Base-by-base conservation (phyloP, 2,329 filamentous ascomycete species). In the Talaromyces sp. region DNA sequence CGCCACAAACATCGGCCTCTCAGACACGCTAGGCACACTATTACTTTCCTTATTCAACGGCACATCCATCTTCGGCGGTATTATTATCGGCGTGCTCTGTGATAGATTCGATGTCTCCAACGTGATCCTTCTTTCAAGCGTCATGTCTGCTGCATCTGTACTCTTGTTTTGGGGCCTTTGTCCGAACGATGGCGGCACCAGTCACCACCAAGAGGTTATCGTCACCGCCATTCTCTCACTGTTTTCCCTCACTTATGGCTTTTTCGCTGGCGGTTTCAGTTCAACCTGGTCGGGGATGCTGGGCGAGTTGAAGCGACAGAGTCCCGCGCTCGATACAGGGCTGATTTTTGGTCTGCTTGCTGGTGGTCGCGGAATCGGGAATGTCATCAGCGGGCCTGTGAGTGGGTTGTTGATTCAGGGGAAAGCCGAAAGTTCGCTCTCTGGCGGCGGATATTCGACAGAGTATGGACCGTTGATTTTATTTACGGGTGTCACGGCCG, bases 261-360 rank as follows among this genome's bases (percentile, higher is more conserved):
- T 89, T 64, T 89, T 88, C 58, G 86, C 86, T 0, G 84, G 86
- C 0, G 82, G 84, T 0, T 89, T 86, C 68, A 84, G 83, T 2
- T 82, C 83, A 0, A 83, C 85, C 0, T 89, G 86, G 86, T 79
- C 80, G 14, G 80, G 80, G 1, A 67, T 82, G 26, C 75, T 84
- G 51, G 53, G 51, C 3, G 52, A 56, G 17, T 13, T 58, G 26
- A 53, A 50, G 11, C 14, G 35, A 14, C 38, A 41, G 17, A 32
- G 50, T n/a, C 57, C 51, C 13, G 51, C 43, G n/a, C 17, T 50
- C 11, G 60, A 62, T n/a, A 58, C 53, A 6, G 60, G 60, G 5
- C 31, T 56, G 11, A 56, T 62, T 7, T 62, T 59, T 49, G 57
- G 51, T 27, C 41, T 62, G 24, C 31, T 62, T n/a, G 53, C 43